Percentiles rank a stretch among this genome's conserved stretches.
Evolutionary conservation across 1,139 yeast genomes (phyloP).

Genomic region (Taiozyma sp.): DNA sequence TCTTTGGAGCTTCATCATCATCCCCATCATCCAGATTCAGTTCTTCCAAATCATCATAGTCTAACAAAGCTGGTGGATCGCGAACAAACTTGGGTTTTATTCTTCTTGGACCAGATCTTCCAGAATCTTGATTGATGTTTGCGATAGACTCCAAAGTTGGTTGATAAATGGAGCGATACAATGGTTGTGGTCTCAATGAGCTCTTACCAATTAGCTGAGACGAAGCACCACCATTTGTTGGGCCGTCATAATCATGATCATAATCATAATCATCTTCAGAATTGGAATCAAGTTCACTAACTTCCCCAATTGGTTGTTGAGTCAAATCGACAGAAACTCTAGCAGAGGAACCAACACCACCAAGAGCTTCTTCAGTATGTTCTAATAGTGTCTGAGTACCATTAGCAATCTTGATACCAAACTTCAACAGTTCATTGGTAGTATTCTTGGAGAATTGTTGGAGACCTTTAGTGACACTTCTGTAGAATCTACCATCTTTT

Average conservation of each 20-base stretch:
- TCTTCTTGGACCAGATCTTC: not conserved
- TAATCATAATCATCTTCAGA: conserved; percentile 30
- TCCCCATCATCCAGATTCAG: conserved; percentile 24
- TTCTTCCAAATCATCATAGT: conserved; percentile 17
- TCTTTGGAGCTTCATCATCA: conserved; percentile 39
- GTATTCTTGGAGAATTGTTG: conserved; percentile 73
- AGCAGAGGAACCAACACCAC: conserved; percentile 49
- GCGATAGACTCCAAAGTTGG: conserved; percentile 22
- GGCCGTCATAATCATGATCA: conserved; percentile 19
- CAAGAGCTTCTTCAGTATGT: conserved; percentile 69
- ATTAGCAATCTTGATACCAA: conserved; percentile 83
- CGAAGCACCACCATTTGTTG: conserved; percentile 26
- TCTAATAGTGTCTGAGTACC: conserved; percentile 85
- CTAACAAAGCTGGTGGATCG: conserved; percentile 6
- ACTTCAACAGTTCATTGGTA: conserved; percentile 69
- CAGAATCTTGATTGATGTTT: conserved; percentile 12
- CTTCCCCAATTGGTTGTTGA: conserved; percentile 22
- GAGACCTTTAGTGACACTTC: conserved; percentile 76
- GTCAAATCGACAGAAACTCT: conserved; percentile 9
- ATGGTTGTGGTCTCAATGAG: conserved; percentile 13
- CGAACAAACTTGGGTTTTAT: conserved; percentile 1
- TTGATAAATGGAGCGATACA: conserved; percentile 21
- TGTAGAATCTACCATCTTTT: conserved; percentile 62
- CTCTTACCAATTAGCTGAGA: conserved; percentile 24
- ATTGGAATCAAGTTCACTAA: conserved; percentile 25